These are phyloP conservation scores for Corylus avellana DNA, from an alignment of 306 rosid genomes.

Conservation along the genomic window DNA sequence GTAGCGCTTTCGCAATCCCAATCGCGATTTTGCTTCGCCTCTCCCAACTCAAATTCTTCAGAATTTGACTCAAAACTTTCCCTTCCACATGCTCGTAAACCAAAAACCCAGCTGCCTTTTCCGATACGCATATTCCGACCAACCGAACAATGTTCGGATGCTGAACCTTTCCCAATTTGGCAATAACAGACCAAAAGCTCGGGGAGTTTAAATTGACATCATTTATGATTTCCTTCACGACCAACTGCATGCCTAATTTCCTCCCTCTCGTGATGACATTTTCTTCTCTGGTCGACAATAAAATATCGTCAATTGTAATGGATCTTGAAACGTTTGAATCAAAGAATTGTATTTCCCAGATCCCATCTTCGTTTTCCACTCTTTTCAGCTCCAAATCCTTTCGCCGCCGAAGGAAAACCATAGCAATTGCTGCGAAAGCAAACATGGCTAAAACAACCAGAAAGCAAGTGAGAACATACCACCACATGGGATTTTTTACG, in stretches of 20 bases:
- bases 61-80: slow-evolving; percentile 38
- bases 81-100: slow-evolving; percentile 52
- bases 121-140: slow-evolving; percentile 56
- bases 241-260: slow-evolving; percentile 45
- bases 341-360: slow-evolving; percentile 69
- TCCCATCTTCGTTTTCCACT: slow-evolving; percentile 61
- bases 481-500: slow-evolving; percentile 36
- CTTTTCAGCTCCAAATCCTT: slow-evolving; percentile 37
- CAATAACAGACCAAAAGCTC: slow-evolving; percentile 56
- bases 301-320: slow-evolving; percentile 49
- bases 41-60: slow-evolving; percentile 63
- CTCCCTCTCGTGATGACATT: slow-evolving; percentile 46
- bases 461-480: slow-evolving; percentile 44
- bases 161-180: slow-evolving; percentile 46
- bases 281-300: slow-evolving; percentile 44
- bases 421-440: slow-evolving; percentile 15
- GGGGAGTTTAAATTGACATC: slow-evolving; percentile 35
- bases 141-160: slow-evolving; percentile 60
- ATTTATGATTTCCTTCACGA: slow-evolving; percentile 45
- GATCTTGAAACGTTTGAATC: slow-evolving; percentile 37
- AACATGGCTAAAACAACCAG: slow-evolving; percentile 36
- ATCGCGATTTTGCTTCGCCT: slow-evolving; percentile 54
- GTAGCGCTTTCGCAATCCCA: slow-evolving; percentile 62
- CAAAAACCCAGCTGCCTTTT: slow-evolving; percentile 52
- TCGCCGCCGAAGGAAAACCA: slow-evolving; percentile 39